Evolutionary conservation across 176 grass and related monocot genomes (phyloP).

Genomic region (Avena insularis): DNA sequence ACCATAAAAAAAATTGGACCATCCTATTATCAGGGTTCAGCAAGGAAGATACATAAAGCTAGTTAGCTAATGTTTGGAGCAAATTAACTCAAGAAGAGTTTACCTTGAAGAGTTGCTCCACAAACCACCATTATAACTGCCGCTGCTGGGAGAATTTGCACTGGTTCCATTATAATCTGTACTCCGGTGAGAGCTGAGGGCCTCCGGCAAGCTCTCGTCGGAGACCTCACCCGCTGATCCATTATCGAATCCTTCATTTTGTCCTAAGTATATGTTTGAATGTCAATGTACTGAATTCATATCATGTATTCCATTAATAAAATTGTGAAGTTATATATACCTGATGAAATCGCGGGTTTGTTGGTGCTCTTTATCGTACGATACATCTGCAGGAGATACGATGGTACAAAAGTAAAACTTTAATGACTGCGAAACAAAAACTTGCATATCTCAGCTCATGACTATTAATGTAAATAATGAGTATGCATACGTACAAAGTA

Average conservation of each 20-base stretch:
- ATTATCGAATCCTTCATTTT: conserved; percentile 64
- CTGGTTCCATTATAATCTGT: not conserved
- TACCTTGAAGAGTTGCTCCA: conserved; percentile 73
- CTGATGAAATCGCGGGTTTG: conserved; percentile 55
- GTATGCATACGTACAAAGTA: not conserved
- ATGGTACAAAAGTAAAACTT: not conserved
- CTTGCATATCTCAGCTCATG: not conserved
- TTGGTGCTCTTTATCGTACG: conserved; percentile 76
- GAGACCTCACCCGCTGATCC: conserved; percentile 58
- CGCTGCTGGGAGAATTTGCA: conserved; percentile 14
- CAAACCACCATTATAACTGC: conserved; percentile 36
- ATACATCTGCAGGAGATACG: conserved; percentile 61
- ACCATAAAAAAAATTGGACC: too few species aligned
- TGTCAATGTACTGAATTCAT: not conserved
- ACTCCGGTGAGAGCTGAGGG: not conserved
- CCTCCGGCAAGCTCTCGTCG: conserved; percentile 52
- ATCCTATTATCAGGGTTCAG: not conserved
- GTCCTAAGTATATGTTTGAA: conserved; percentile 12
- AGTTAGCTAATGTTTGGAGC: not conserved
- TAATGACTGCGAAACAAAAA: not conserved
- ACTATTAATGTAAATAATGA: not conserved
- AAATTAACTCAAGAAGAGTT: not conserved
- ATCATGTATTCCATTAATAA: not conserved
- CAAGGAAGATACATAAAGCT: not conserved
- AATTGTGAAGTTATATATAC: conserved; percentile 14